phyloP scores from a whole-genome alignment of 805 yeast genomes.

The Yarrowia sp. region DNA sequence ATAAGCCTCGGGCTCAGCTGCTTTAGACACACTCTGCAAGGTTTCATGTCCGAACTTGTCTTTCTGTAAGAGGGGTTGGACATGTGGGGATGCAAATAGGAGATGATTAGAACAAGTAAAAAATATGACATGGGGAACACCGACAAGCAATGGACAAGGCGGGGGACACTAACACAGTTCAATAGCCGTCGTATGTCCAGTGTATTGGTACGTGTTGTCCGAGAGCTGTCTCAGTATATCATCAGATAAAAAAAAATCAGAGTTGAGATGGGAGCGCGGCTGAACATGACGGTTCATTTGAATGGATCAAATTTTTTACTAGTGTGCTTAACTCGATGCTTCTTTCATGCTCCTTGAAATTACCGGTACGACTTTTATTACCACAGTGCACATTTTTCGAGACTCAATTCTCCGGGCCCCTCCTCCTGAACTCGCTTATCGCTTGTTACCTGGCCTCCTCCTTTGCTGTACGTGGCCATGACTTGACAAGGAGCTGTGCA shows the following conservation, averaged over 20 bases:
- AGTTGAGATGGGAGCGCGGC: background rate
- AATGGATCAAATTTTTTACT: too few species aligned
- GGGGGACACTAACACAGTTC: background rate
- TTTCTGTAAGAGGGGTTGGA: constrained; percentile 8
- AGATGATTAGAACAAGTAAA: background rate
- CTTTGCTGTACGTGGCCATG: constrained; percentile 23
- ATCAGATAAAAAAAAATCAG: background rate
- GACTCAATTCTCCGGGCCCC: background rate
- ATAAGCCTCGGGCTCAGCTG: constrained; percentile 1
- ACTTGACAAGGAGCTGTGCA: constrained; percentile 9
- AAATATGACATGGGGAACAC: background rate
- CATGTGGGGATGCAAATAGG: background rate
- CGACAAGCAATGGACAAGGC: background rate
- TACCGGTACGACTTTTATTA: too few species aligned
- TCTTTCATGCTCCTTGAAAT: too few species aligned
- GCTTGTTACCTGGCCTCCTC: background rate
- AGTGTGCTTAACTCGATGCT: too few species aligned
- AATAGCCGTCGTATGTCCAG: too few species aligned
- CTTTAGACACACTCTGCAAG: background rate
- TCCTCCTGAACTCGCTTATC: background rate
- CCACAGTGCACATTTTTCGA: background rate
- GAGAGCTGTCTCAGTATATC: too few species aligned
- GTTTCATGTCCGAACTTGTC: background rate
- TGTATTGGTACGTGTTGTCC: too few species aligned
- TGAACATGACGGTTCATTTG: too few species aligned